Evolutionary conservation across 106 monocot genomes (phyloP).

Genomic region (Dendrobium chrysotoxum): DNA sequence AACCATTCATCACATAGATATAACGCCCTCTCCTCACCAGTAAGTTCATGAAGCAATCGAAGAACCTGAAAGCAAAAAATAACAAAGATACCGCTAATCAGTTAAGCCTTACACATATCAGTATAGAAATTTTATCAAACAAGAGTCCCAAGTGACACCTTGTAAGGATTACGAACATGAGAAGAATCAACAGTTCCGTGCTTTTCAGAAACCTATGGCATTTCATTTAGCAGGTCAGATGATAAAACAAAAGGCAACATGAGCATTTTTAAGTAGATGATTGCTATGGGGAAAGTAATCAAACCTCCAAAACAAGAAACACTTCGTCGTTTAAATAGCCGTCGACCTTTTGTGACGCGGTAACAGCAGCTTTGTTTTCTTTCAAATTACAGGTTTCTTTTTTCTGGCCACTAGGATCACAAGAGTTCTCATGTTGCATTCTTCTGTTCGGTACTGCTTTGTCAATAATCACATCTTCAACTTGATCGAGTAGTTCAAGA

Average conservation of each 20-base stretch:
- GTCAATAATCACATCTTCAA: slow-evolving; percentile 82
- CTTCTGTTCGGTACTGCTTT: slow-evolving; percentile 20
- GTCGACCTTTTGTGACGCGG: slow-evolving; percentile 10
- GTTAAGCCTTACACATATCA: not conserved
- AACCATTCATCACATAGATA: slow-evolving; percentile 91
- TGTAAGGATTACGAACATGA: slow-evolving; percentile 29
- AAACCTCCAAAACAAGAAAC: slow-evolving; percentile 91
- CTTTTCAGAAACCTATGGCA: slow-evolving; percentile 73
- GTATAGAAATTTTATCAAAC: not conserved
- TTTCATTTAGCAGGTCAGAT: not conserved
- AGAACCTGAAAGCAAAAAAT: slow-evolving; percentile 45
- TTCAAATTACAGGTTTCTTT: not conserved
- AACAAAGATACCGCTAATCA: not conserved
- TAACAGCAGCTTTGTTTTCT: not conserved
- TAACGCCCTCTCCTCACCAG: slow-evolving; percentile 56
- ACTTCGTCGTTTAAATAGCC: slow-evolving; percentile 21
- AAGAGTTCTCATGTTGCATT: not conserved
- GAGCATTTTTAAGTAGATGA: not conserved
- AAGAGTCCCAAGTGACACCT: slow-evolving; percentile 35
- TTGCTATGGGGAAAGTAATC: not conserved
- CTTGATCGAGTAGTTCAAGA: slow-evolving; percentile 91
- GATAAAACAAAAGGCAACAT: not conserved
- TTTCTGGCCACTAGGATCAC: not conserved
- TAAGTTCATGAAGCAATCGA: slow-evolving; percentile 73
- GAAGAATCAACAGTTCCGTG: slow-evolving; percentile 32